A percentile compares a stretch with the other conserved stretches of the same genome.
These are phyloP conservation scores for Pseudophaeomoniella oleicola DNA, from an alignment of 2,329 filamentous ascomycete genomes.

Conservation along the genomic window DNA sequence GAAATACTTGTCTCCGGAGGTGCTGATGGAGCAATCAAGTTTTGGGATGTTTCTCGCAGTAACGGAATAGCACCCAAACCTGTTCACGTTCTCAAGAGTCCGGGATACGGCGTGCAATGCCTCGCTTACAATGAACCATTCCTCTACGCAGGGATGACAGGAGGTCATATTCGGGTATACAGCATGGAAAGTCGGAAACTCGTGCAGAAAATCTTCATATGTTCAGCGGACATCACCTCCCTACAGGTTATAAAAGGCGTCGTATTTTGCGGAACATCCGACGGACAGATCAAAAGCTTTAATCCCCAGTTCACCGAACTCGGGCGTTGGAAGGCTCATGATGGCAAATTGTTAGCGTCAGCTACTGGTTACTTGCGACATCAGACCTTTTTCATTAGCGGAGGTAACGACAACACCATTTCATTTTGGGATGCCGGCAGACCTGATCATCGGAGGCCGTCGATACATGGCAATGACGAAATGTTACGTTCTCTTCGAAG, in stretches of 20 bases:
- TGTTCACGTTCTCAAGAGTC: conserved; percentile 52
- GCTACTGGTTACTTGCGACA: conserved; percentile 55
- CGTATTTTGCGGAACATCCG: conserved; percentile 78
- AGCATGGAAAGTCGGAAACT: conserved; percentile 89
- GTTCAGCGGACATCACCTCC: conserved; percentile 57
- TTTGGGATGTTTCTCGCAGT: conserved; percentile 65
- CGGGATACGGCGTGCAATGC: conserved; percentile 54
- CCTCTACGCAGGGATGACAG: conserved; percentile 76
- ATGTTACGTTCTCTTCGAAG: conserved; percentile 60
- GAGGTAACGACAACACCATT: conserved; percentile 80
- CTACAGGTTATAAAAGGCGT: conserved; percentile 51
- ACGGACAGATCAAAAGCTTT: conserved; percentile 66
- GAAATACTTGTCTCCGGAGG: conserved; percentile 83
- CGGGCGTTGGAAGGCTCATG: conserved; percentile 66
- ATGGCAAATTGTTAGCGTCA: conserved; percentile 77
- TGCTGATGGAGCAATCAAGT: conserved; percentile 83
- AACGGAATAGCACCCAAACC: conserved; percentile 21
- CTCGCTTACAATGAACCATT: conserved; percentile 82
- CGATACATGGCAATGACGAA: conserved; percentile 28
- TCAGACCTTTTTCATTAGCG: conserved; percentile 79
- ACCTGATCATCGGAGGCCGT: background rate
- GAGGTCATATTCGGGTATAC: conserved; percentile 88
- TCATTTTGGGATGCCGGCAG: conserved; percentile 66
- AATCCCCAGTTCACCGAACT: conserved; percentile 75
- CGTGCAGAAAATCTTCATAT: conserved; percentile 76